Percentiles rank a stretch among this genome's conserved stretches.
phyloP scores from a whole-genome alignment of 768 basidiomycete genomes.

The Kwoniella dendrophila region DNA sequence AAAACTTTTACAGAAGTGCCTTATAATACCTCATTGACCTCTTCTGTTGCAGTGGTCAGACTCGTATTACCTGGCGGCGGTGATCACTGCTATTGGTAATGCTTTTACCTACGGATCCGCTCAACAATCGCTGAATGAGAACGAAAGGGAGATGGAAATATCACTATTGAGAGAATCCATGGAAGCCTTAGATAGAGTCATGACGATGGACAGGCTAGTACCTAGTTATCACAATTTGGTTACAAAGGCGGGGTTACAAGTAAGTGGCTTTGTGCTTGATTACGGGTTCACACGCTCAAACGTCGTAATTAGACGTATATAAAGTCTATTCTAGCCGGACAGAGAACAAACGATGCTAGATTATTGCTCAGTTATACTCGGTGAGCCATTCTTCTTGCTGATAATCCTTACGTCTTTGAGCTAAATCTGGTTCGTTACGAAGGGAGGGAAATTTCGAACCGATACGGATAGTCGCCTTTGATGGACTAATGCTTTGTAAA shows the following conservation, averaged over 20 bases:
- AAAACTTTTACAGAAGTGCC: background rate
- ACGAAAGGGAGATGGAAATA: conserved; percentile 19
- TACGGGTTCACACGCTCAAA: background rate
- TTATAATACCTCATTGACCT: background rate
- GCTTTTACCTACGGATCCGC: conserved; percentile 65
- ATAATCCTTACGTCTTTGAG: background rate
- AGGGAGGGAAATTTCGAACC: conserved; percentile 93
- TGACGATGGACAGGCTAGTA: conserved; percentile 91
- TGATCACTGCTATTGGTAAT: conserved; percentile 79
- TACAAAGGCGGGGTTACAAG: conserved; percentile 86
- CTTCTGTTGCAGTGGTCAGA: conserved; percentile 72
- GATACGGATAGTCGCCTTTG: conserved; percentile 90
- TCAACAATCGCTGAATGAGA: conserved; percentile 8
- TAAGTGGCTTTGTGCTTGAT: conserved; percentile 55
- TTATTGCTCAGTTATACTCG: conserved; percentile 85
- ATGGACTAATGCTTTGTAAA: conserved; percentile 77
- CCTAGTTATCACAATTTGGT: conserved; percentile 93
- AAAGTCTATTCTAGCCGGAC: conserved; percentile 33
- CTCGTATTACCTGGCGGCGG: conserved; percentile 81
- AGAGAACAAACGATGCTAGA: conserved; percentile 39
- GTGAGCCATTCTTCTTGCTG: conserved; percentile 58
- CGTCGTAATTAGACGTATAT: conserved; percentile 23
- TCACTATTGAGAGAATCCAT: conserved; percentile 70
- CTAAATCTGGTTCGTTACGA: too few relatives aligned
- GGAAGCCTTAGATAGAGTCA: conserved; percentile 84